A percentile compares a stretch with the other conserved stretches of the same genome.
phyloP scores from a whole-genome alignment of 768 basidiomycete species.

The Chlorophyllum brunneum region DNA sequence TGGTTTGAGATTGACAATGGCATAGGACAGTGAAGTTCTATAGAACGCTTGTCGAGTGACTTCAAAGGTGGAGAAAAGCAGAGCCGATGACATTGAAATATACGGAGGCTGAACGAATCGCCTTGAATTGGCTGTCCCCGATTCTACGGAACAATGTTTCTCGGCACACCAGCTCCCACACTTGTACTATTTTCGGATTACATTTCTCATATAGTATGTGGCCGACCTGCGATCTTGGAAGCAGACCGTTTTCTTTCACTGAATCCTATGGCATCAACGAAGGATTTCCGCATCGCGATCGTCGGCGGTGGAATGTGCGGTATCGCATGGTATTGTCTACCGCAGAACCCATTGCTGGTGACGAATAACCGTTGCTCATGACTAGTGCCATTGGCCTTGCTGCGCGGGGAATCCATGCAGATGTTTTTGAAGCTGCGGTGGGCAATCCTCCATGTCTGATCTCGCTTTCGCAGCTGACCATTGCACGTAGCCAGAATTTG shows the following conservation, averaged over 20 bases:
- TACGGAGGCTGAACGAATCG: background rate
- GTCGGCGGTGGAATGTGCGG: constrained; percentile 57
- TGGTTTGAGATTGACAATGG: constrained; percentile 93
- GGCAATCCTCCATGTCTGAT: background rate
- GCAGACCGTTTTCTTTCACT: background rate
- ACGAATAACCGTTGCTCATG: background rate
- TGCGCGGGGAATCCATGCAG: constrained; percentile 37
- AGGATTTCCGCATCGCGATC: constrained; percentile 47
- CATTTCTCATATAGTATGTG: background rate
- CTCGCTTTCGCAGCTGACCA: background rate
- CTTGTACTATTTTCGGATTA: background rate
- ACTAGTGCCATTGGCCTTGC: constrained; percentile 40
- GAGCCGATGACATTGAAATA: constrained; percentile 23
- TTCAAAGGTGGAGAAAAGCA: constrained; percentile 78
- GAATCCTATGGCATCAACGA: constrained; percentile 16
- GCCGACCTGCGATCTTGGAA: background rate
- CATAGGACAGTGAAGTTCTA: constrained; percentile 64
- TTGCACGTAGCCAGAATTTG: constrained; percentile 36
- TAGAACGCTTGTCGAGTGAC: constrained; percentile 77
- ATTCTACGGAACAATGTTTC: background rate
- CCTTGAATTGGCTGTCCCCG: background rate
- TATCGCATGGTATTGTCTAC: constrained; percentile 31
- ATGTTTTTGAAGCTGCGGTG: constrained; percentile 54
- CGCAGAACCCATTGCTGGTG: background rate
- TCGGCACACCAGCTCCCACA: background rate